Evolutionary conservation across 805 yeast genomes (phyloP).

Genomic region (Hanseniaspora nectarophila): DNA sequence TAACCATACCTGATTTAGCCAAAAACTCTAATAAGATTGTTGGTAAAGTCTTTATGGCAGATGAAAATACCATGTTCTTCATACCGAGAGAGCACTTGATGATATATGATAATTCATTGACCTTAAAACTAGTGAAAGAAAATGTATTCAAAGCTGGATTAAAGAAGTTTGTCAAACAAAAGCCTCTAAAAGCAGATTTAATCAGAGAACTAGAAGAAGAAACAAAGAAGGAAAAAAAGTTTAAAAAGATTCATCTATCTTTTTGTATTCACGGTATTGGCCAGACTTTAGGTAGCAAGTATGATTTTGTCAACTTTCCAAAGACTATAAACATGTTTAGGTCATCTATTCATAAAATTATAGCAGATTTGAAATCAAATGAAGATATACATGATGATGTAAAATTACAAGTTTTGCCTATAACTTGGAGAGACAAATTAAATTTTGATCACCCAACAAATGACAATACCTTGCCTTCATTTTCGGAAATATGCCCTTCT

Average conservation of each 20-base stretch:
- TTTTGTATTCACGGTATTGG: conserved; percentile 95
- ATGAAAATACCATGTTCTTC: conserved; percentile 7
- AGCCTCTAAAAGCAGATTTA: neutral
- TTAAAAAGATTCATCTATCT: conserved; percentile 36
- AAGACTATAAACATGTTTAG: conserved; percentile 66
- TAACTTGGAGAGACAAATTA: conserved; percentile 77
- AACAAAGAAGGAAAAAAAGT: neutral
- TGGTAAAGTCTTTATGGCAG: conserved; percentile 6
- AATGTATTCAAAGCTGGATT: conserved; percentile 7
- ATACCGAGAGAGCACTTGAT: conserved; percentile 9
- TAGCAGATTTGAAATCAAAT: conserved; percentile 34
- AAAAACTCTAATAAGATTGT: neutral
- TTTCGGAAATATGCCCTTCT: conserved; percentile 61
- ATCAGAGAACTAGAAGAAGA: neutral
- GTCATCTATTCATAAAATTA: conserved; percentile 39
- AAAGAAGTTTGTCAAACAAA: conserved; percentile 4
- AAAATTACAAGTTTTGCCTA: conserved; percentile 73
- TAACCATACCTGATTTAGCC: neutral
- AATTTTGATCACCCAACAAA: conserved; percentile 44
- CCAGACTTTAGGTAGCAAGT: conserved; percentile 65
- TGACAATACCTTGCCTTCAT: conserved; percentile 43
- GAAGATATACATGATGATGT: conserved; percentile 39
- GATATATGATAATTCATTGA: conserved; percentile 5
- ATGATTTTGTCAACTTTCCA: conserved; percentile 74
- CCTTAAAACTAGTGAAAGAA: conserved; percentile 2